Evolutionary conservation across 805 yeast genomes (phyloP).

Genomic region (Ascoidea tarda): DNA sequence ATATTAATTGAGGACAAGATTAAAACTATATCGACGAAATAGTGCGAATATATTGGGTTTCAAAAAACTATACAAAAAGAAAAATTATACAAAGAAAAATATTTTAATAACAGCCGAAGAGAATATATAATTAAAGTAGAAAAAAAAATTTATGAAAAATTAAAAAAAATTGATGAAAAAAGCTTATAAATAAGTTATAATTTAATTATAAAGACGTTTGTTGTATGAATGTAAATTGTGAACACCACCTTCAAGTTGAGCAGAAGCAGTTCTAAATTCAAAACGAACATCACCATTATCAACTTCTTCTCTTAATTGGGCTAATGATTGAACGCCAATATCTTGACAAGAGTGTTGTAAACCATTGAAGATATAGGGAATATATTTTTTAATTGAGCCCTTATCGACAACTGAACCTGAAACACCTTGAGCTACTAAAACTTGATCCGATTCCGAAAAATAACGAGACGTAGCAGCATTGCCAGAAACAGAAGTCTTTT

Average conservation of each 20-base stretch:
- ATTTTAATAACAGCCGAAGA: too few species aligned
- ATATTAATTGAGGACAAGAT: too few species aligned
- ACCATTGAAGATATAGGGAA: constrained; percentile 91
- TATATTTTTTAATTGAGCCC: constrained; percentile 86
- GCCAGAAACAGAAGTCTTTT: constrained; percentile 72
- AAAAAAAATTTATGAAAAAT: too few species aligned
- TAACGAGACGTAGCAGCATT: constrained; percentile 98
- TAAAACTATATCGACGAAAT: too few species aligned
- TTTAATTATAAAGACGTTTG: constrained; percentile 85
- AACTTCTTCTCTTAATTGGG: constrained; percentile 49
- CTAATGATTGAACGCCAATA: constrained; percentile 69
- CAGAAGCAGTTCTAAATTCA: constrained; percentile 96
- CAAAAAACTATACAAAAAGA: too few species aligned
- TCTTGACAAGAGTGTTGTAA: constrained; percentile 98
- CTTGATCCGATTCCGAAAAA: constrained; percentile 91
- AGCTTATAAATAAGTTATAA: constrained; percentile 9
- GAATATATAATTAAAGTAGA: too few species aligned
- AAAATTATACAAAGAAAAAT: too few species aligned
- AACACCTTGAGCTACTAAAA: constrained; percentile 98
- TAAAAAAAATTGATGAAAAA: too few species aligned
- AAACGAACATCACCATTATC: constrained; percentile 67
- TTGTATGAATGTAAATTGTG: constrained; percentile 93
- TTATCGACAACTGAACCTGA: constrained; percentile 94
- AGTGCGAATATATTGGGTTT: too few species aligned
- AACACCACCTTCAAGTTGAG: constrained; percentile 98